Base-by-base conservation (phyloP, 768 basidiomycete genomes). In the Hericium rajendrae region DNA sequence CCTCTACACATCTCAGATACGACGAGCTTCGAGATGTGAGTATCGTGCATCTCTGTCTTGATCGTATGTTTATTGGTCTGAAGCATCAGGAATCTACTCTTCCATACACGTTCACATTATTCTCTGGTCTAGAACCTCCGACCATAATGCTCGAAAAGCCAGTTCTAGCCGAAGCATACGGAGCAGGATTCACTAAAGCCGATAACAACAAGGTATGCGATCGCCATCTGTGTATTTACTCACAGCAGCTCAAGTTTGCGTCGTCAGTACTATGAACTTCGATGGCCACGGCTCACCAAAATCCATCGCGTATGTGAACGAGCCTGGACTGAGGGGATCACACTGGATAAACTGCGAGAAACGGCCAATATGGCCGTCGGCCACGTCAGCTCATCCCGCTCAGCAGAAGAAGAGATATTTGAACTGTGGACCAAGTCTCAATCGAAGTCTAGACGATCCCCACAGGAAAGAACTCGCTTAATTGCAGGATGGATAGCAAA, bases 151-250 rank as follows among this genome's bases (percentile, higher is more conserved):
- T 94, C 24, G 69, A 71, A 11, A 71, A 71, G 28, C 91, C 91
- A 2, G 64, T 91, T 15, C 73, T 88, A 4, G 83, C 77, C 2
- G 91, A 93, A 63, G 65, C 94, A 4, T 83, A 81, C 59, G 91
- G 92, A 12, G 92, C 88, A 4, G 88, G 91, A 1, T 94, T 92
- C 64, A 86, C 85, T 32, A 89, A 88, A 66, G 70, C 83, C n/a
- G 72, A 74, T 0, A 62, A 71, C 24, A 79, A 80, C 65, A 72
- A 78, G 64, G 88, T 89, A 6, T 4, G 43, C 18, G 43, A n/a
- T 50, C 28, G 26, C 9, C 8, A 12, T 39, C 28, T 39, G 20
- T 51, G 10, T 11, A 38, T 51, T 46, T 54, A 38, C 48, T 32
- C 26, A 55, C 60, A 37, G 1, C 60, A 37, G 1, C 48, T 41